Evolutionary conservation across 495 filamentous ascomycete species (phyloP).

Genomic region (Tuber brumale): DNA sequence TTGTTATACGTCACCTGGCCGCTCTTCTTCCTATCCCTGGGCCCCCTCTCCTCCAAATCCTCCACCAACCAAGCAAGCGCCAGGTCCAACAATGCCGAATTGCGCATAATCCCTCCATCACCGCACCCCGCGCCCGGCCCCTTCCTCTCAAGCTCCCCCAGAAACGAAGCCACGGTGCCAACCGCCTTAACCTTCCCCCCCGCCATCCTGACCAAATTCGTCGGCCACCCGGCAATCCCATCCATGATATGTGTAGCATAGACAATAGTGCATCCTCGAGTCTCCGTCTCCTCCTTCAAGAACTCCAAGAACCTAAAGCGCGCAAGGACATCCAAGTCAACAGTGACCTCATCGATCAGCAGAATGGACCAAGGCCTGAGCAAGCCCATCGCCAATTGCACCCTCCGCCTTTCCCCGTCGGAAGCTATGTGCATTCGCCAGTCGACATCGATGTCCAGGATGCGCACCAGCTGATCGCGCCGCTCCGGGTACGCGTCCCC

Average conservation of each 20-base stretch:
- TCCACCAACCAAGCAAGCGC: constrained; percentile 81
- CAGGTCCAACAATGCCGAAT: constrained; percentile 51
- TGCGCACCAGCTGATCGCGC: constrained; percentile 74
- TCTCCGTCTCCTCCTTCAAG: constrained; percentile 78
- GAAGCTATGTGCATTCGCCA: constrained; percentile 95
- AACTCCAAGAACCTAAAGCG: constrained; percentile 80
- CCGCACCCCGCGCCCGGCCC: constrained; percentile 31
- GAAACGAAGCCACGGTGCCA: constrained; percentile 77
- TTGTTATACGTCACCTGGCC: constrained; percentile 26
- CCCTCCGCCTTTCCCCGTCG: constrained; percentile 83
- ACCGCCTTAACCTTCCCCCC: constrained; percentile 76
- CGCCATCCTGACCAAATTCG: constrained; percentile 91
- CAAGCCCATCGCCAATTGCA: constrained; percentile 94
- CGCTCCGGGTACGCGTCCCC: constrained; percentile 74
- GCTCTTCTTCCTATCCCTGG: constrained; percentile 46
- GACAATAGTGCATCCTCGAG: constrained; percentile 76
- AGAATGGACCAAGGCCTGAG: constrained; percentile 88
- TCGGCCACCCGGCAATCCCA: constrained; percentile 86
- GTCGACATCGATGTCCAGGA: constrained; percentile 81
- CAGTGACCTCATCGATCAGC: constrained; percentile 93
- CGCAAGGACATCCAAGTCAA: constrained; percentile 84
- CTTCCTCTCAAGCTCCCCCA: constrained; percentile 63
- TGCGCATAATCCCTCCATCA: constrained; percentile 23
- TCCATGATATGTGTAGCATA: constrained; percentile 98
- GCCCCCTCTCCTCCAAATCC: constrained; percentile 74